phyloP scores from a whole-genome alignment of 371 early-diverging fungal genomes.

The Blastocladiella emersonii region DNA sequence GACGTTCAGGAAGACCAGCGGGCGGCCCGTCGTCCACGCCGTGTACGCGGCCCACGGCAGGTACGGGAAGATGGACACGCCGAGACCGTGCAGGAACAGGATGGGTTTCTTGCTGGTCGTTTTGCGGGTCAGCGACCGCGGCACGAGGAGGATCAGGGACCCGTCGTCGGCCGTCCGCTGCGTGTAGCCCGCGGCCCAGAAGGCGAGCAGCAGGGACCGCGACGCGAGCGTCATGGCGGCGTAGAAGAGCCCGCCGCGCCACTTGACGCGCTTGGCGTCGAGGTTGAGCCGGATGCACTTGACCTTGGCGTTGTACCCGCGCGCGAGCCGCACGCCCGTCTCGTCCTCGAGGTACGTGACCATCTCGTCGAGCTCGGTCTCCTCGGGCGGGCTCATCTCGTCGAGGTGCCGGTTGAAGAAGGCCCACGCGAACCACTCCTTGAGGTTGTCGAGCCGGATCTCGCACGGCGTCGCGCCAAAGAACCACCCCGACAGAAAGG shows the following conservation, averaged over 20 bases:
- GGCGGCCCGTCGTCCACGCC: neutral
- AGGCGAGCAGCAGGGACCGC: neutral
- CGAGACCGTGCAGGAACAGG: slow-evolving; percentile 1
- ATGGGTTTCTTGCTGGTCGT: neutral
- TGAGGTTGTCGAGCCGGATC: neutral
- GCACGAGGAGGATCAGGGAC: neutral
- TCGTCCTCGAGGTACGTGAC: neutral
- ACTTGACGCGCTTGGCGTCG: neutral
- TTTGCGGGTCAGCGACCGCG: neutral
- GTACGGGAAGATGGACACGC: slow-evolving; percentile 1
- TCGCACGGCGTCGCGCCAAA: slow-evolving; percentile 5
- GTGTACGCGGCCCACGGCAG: neutral
- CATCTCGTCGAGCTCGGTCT: neutral
- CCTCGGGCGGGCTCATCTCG: neutral
- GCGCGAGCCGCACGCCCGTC: neutral
- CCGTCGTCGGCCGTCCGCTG: neutral
- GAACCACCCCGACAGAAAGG: slow-evolving; percentile 6
- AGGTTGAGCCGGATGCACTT: slow-evolving; percentile 5
- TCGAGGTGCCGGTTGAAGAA: neutral
- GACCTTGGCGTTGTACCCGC: neutral
- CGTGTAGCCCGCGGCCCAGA: neutral
- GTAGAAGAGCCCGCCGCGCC: neutral
- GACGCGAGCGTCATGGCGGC: neutral
- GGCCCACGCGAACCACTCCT: slow-evolving; percentile 5
- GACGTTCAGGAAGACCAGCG: neutral